These are phyloP conservation scores for Pichia manshurica DNA, from an alignment of 805 yeast genomes.

Conservation along the genomic window DNA sequence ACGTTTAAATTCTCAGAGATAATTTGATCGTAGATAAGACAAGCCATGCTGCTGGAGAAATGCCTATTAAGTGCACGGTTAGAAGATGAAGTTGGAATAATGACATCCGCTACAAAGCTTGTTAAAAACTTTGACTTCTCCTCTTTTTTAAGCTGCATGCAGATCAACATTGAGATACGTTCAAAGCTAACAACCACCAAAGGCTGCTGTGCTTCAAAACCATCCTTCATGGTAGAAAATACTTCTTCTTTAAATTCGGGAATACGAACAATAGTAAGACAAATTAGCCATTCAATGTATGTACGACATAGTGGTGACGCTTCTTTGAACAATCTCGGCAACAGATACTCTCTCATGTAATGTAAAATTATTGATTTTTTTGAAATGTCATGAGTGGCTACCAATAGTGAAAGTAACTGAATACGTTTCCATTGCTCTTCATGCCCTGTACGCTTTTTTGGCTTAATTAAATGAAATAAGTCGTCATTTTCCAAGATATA, in stretches of 20 bases:
- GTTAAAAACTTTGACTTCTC: conserved; percentile 32
- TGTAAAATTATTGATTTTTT: conserved; percentile 21
- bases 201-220: conserved; percentile 39
- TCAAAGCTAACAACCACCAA: conserved; percentile 56
- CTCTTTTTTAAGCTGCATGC: conserved; percentile 35
- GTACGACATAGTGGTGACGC: conserved; percentile 72
- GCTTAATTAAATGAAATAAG: conserved; percentile 40
- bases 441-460: conserved; percentile 57
- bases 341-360: conserved; percentile 25
- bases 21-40: conserved; percentile 46
- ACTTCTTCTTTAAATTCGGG: conserved; percentile 19
- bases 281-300: conserved; percentile 75
- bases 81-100: conserved; percentile 72
- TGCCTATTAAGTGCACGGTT: conserved; percentile 81
- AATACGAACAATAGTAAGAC: conserved; percentile 37
- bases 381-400: conserved; percentile 38
- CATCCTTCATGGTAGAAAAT: conserved; percentile 23
- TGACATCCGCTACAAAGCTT: conserved; percentile 38
- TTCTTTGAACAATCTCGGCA: conserved; percentile 47
- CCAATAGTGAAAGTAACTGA: conserved; percentile 46
- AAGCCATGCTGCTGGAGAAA: conserved; percentile 69
- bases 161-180: conserved; percentile 52
- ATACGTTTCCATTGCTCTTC: conserved; percentile 64
- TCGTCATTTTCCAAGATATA: conserved; percentile 34
- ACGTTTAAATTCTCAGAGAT: conserved; percentile 17